Conservation (phyloP, 2,329 filamentous ascomycete genomes). For the Onygena corvina region DNA sequence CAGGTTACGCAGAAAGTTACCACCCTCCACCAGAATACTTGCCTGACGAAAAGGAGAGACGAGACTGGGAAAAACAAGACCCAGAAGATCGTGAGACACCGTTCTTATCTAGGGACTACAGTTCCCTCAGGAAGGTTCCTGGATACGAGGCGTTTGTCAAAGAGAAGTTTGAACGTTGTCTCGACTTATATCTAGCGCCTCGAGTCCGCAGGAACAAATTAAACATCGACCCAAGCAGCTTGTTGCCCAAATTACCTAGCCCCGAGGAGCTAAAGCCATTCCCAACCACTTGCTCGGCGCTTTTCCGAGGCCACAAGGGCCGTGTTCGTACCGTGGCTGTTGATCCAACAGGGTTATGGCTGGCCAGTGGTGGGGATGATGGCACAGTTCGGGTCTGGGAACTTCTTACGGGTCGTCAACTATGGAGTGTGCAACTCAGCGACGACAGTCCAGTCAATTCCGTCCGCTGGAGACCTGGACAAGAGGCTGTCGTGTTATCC, state of each 20-base stretch:
- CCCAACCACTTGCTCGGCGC: slow-evolving; percentile 75
- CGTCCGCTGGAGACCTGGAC: slow-evolving; percentile 79
- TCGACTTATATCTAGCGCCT: slow-evolving; percentile 91
- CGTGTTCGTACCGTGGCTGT: slow-evolving; percentile 74
- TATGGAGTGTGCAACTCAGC: slow-evolving; percentile 72
- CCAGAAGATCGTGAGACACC: slow-evolving; percentile 85
- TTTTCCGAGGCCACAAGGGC: slow-evolving; percentile 80
- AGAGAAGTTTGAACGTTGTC: slow-evolving; percentile 87
- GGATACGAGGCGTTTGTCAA: slow-evolving; percentile 85
- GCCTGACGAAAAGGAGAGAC: slow-evolving; percentile 70
- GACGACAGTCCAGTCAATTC: slow-evolving; percentile 68
- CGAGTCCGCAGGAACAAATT: slow-evolving; percentile 83
- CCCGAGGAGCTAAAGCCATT: slow-evolving; percentile 92
- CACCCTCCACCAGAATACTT: slow-evolving; percentile 93
- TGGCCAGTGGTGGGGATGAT: slow-evolving; percentile 90
- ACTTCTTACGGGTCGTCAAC: slow-evolving; percentile 68
- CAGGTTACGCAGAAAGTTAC: slow-evolving; percentile 90
- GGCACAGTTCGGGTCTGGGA: slow-evolving; percentile 88
- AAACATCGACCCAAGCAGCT: slow-evolving; percentile 88
- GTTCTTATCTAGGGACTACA: slow-evolving; percentile 71
- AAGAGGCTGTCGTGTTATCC: slow-evolving; percentile 67
- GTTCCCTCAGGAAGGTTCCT: slow-evolving; percentile 78
- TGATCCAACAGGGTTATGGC: slow-evolving; percentile 71
- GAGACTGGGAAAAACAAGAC: slow-evolving; percentile 69
- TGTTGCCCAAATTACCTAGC: slow-evolving; percentile 83